A percentile compares a stretch with the other conserved stretches of the same genome.
phyloP scores from a whole-genome alignment of 805 yeast species.

The Candida khao-thaluensis region DNA sequence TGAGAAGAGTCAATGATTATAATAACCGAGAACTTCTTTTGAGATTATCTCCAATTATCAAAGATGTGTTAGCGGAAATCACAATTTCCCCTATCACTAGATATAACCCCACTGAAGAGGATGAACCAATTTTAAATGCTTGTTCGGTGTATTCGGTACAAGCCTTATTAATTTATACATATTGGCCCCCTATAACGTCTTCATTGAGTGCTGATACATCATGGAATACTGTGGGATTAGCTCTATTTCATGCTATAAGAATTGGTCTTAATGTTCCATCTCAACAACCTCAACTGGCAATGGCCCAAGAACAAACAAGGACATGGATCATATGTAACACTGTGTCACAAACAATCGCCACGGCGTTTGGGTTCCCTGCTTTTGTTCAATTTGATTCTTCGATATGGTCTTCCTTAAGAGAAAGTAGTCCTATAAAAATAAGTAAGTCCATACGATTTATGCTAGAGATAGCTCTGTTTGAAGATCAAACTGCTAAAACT shows the following conservation, averaged over 20 bases:
- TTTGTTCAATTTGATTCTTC: slow-evolving; percentile 82
- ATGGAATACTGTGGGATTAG: slow-evolving; percentile 93
- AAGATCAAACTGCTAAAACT: slow-evolving; percentile 78
- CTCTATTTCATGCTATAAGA: slow-evolving; percentile 87
- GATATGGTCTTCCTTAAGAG: slow-evolving; percentile 52
- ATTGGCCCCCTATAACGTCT: slow-evolving; percentile 96
- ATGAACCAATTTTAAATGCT: slow-evolving; percentile 80
- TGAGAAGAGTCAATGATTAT: slow-evolving; percentile 56
- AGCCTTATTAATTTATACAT: slow-evolving; percentile 81
- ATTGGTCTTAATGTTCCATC: slow-evolving; percentile 80
- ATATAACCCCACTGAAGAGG: slow-evolving; percentile 73
- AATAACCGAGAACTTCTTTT: slow-evolving; percentile 47
- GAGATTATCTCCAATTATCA: slow-evolving; percentile 65
- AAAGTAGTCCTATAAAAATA: slow-evolving; percentile 40
- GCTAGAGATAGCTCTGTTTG: slow-evolving; percentile 82
- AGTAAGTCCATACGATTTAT: slow-evolving; percentile 67
- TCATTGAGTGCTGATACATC: slow-evolving; percentile 93
- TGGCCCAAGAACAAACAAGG: slow-evolving; percentile 72
- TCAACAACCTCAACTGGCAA: slow-evolving; percentile 38
- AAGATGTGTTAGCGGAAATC: slow-evolving; percentile 78
- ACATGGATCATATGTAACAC: slow-evolving; percentile 96
- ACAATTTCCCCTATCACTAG: slow-evolving; percentile 88
- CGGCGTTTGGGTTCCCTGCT: slow-evolving; percentile 93
- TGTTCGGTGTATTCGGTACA: slow-evolving; percentile 93
- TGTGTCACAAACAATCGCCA: slow-evolving; percentile 85